These are phyloP conservation scores for Pogostemon cablin DNA, from an alignment of 257 asterid genomes.

Conservation along the genomic window DNA sequence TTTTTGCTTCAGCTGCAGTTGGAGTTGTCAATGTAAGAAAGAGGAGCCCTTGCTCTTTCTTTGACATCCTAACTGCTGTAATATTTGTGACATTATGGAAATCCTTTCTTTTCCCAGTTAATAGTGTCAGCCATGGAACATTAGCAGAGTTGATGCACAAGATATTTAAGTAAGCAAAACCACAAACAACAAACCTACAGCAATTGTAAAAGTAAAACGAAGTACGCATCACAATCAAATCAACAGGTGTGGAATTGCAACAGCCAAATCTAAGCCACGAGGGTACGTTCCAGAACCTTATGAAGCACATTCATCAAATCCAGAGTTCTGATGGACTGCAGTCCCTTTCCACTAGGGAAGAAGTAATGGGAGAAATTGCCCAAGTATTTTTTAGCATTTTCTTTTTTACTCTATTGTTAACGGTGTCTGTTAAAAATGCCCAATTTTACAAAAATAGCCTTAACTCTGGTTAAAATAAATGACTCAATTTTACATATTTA, in stretches of 20 bases:
- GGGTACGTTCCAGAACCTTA: neutral
- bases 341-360: too few species aligned
- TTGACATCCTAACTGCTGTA: neutral
- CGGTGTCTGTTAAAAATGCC: too few species aligned
- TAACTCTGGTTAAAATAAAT: too few species aligned
- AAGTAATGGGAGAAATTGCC: too few species aligned
- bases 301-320: neutral
- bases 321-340: neutral
- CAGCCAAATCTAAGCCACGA: neutral
- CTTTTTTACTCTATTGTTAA: too few species aligned
- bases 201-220: neutral
- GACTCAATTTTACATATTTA: too few species aligned
- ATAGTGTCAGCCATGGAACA: neutral
- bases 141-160: neutral
- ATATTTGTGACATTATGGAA: neutral
- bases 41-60: neutral
- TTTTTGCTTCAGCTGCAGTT: neutral
- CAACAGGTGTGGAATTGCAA: neutral
- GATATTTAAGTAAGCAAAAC: neutral
- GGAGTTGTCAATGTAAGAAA: neutral
- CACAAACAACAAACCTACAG: neutral
- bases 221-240: neutral
- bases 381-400: too few species aligned
- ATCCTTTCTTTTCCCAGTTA: neutral
- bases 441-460: too few species aligned